Evolutionary conservation across 345 rosid species (phyloP), one percentile per base, ranked within the genome.

Genomic region (Hibiscus trionum): DNA sequence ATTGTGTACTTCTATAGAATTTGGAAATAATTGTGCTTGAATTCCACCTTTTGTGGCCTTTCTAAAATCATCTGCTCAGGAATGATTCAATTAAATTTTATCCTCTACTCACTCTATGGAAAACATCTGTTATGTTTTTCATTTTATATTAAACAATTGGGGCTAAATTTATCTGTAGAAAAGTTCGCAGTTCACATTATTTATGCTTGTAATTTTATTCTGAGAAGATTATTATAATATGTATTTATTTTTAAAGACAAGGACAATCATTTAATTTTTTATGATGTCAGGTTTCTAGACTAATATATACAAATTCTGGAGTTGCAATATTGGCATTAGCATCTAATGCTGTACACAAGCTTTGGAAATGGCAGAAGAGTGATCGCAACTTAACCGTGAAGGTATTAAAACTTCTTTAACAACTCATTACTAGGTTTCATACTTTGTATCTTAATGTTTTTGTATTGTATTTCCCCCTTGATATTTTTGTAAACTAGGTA

Each of bases 321-420:
- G 73, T 75, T 49, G 90, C 94, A 46, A 80, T 90, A 64, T 81
- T 90, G 82, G 98, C 93, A 44, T 86, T 93, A 80, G 83, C 91
- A 46, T 87, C 93, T 72, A 93, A 90, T 82, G 98, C 96, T 11
- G 90, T 86, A 19, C 96, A 90, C 79, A 88, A 87, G 84, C 86
- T 90, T 49, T 90, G 98, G 96, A 88, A 93, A 78, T 93, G 98
- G 98, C 88, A 79, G 72, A 78, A 77, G 77, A 87, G 76, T 80
- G 94, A 88, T 26, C 77, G 83, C 11, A 85, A 85, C 73, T 8
- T 16, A 53, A 68, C 73, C 17, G 84, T 73, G 56, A 86, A 84
- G 93, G 96, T 90, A 77, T 49, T 42, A 21, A 39, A 42, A 37
- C 31, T 61, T 78, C 24, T 21, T 21, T 21, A 21, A 21, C 24